These are phyloP conservation scores for Parascedosporium putredinis DNA, from an alignment of 2,329 filamentous ascomycete species.

Conservation along the genomic window DNA sequence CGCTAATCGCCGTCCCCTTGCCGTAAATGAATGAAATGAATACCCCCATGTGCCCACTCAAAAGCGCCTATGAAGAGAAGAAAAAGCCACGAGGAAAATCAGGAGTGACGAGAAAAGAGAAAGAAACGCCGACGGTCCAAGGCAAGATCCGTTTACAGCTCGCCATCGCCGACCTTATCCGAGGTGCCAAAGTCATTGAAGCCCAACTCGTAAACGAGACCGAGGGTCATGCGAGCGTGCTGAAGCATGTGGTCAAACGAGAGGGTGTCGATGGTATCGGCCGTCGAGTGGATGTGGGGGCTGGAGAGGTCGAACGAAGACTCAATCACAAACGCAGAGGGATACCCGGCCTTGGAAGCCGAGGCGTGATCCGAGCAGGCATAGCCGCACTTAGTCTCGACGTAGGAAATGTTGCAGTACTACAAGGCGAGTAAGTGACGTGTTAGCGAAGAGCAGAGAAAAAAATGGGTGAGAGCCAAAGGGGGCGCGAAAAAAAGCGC, in stretches of 20 bases:
- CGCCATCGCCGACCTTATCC: slow-evolving; percentile 17
- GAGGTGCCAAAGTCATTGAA: slow-evolving; percentile 53
- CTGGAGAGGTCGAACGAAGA: slow-evolving; percentile 49
- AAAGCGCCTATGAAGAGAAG: too few species aligned
- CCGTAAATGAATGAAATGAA: neutral
- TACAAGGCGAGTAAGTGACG: neutral
- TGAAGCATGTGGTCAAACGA: slow-evolving; percentile 57
- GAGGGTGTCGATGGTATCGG: slow-evolving; percentile 61
- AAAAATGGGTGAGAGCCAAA: too few species aligned
- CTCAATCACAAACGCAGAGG: slow-evolving; percentile 55
- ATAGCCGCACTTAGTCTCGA: slow-evolving; percentile 82
- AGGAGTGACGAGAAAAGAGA: too few species aligned
- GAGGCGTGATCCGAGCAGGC: slow-evolving; percentile 69
- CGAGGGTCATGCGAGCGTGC: slow-evolving; percentile 43
- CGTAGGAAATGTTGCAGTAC: slow-evolving; percentile 83
- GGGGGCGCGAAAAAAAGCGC: neutral
- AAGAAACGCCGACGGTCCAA: too few species aligned
- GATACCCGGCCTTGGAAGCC: slow-evolving; percentile 55
- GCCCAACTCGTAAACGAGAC: slow-evolving; percentile 39
- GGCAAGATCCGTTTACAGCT: slow-evolving; percentile 17
- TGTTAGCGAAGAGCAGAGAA: neutral
- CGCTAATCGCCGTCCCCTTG: neutral
- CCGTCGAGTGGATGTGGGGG: slow-evolving; percentile 62
- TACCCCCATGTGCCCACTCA: too few species aligned
- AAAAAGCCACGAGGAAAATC: too few species aligned